phyloP scores from a whole-genome alignment of 2,329 filamentous ascomycete species.

The Phyllosticta citrichinensis region DNA sequence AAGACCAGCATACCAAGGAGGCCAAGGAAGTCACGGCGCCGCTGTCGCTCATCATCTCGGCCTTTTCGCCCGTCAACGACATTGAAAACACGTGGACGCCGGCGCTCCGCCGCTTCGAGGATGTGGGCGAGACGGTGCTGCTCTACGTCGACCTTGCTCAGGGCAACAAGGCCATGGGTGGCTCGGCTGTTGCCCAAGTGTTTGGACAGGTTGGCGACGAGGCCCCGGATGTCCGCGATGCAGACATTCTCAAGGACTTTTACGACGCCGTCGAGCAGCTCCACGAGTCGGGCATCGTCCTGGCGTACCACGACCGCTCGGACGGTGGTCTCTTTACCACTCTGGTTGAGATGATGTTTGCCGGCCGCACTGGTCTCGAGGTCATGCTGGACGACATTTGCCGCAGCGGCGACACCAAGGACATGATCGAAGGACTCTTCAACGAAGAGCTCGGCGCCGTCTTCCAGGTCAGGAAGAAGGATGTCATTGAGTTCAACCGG shows the following conservation, averaged over 20 bases:
- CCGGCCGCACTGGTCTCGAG: conserved; percentile 79
- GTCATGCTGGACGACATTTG: conserved; percentile 68
- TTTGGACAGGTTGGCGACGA: conserved; percentile 79
- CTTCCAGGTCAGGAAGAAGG: conserved; percentile 81
- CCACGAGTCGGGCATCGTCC: conserved; percentile 59
- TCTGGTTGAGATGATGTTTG: conserved; percentile 95
- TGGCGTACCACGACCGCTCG: conserved; percentile 90
- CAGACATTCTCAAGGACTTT: conserved; percentile 74
- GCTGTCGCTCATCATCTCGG: conserved; percentile 81
- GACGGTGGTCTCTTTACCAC: conserved; percentile 90
- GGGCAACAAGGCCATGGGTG: conserved; percentile 73
- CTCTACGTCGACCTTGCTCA: conserved; percentile 85
- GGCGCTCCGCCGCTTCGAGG: conserved; percentile 68
- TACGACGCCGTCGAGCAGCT: conserved; percentile 73
- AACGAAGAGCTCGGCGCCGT: conserved; percentile 94
- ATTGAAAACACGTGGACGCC: conserved; percentile 89
- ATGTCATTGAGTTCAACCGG: conserved; percentile 76
- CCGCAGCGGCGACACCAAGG: conserved; percentile 50
- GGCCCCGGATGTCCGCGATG: conserved; percentile 70
- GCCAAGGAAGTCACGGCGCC: conserved; percentile 84
- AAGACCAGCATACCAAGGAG: conserved; percentile 54
- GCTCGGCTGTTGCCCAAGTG: conserved; percentile 82
- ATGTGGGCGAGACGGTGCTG: conserved; percentile 79
- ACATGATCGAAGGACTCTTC: conserved; percentile 72
- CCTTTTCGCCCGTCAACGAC: conserved; percentile 76